Evolutionary conservation across 2,329 filamentous ascomycete species (phyloP).

Genomic region (Ramularia endophylla): DNA sequence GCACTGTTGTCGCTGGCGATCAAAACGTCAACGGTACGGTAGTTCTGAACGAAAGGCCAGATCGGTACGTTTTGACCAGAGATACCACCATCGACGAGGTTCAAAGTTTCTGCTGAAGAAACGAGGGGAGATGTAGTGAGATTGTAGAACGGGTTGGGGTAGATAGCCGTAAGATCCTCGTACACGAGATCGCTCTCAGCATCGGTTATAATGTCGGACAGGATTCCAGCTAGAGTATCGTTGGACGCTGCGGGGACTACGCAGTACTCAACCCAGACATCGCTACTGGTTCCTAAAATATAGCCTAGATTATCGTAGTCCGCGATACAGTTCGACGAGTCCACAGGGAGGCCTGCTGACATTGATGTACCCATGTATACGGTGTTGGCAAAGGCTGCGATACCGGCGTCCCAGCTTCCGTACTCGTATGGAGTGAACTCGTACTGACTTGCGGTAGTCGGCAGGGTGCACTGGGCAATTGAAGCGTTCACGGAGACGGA

Average conservation of each 20-base stretch:
- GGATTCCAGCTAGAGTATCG: conserved; percentile 11
- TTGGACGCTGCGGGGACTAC: conserved; percentile 6
- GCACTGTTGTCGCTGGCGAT: conserved; percentile 60
- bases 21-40: conserved; percentile 55
- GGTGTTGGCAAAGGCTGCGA: conserved; percentile 55
- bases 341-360: conserved; percentile 40
- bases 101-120: conserved; percentile 34
- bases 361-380: conserved; percentile 57
- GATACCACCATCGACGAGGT: conserved; percentile 48
- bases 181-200: conserved; percentile 22
- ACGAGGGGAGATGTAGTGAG: conserved; percentile 41
- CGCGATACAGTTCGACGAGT: conserved; percentile 39
- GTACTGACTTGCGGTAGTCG: conserved; percentile 53
- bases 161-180: conserved; percentile 44
- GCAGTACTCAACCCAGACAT: conserved; percentile 36
- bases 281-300: conserved; percentile 40
- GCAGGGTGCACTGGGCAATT: conserved; percentile 34
- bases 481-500: conserved; percentile 33
- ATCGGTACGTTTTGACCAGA: conserved; percentile 49
- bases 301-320: conserved; percentile 47
- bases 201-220: conserved; percentile 22
- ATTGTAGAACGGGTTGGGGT: conserved; percentile 57
- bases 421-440: conserved; percentile 64
- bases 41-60: conserved; percentile 46
- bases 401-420: conserved; percentile 56